A percentile compares a stretch with the other conserved stretches of the same genome.
phyloP scores from a whole-genome alignment of 495 filamentous ascomycete species.

The Extremus antarcticus region DNA sequence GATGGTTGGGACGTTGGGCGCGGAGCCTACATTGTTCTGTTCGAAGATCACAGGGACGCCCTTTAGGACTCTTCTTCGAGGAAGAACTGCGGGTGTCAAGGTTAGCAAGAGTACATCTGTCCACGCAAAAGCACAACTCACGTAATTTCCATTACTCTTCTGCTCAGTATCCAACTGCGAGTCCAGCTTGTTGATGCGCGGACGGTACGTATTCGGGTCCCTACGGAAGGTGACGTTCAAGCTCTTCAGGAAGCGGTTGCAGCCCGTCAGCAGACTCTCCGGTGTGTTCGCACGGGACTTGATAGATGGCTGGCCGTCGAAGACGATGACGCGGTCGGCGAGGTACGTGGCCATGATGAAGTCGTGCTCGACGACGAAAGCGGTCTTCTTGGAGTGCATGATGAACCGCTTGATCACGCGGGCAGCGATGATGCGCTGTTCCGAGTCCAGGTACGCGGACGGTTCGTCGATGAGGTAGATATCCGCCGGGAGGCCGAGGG shows the following conservation, averaged over 20 bases:
- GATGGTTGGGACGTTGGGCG: not conserved
- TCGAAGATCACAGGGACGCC: slow-evolving; percentile 34
- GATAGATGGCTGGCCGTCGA: slow-evolving; percentile 84
- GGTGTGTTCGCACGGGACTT: slow-evolving; percentile 79
- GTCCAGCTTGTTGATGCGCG: slow-evolving; percentile 95
- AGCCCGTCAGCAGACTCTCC: slow-evolving; percentile 86
- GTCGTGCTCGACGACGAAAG: slow-evolving; percentile 99
- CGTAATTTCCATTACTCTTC: slow-evolving; percentile 85
- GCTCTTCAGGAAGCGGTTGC: slow-evolving; percentile 92
- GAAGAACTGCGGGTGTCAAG: slow-evolving; percentile 52
- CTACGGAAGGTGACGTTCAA: slow-evolving; percentile 96
- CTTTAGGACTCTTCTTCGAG: slow-evolving; percentile 79
- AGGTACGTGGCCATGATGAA: slow-evolving; percentile 99
- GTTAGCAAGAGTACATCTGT: not conserved
- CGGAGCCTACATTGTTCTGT: not conserved
- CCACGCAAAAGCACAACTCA: slow-evolving; percentile 40
- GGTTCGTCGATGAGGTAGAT: slow-evolving; percentile 98
- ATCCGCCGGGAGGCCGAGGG: slow-evolving; percentile 89
- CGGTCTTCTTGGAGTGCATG: slow-evolving; percentile 99
- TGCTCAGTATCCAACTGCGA: slow-evolving; percentile 96
- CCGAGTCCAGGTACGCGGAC: slow-evolving; percentile 89
- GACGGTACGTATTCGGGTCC: slow-evolving; percentile 89
- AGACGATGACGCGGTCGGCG: slow-evolving; percentile 95
- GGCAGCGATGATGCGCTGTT: slow-evolving; percentile 94
- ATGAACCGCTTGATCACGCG: slow-evolving; percentile 99